Evolutionary conservation across 371 early-diverging fungal species (phyloP).

Genomic region (Mucor irregularis): DNA sequence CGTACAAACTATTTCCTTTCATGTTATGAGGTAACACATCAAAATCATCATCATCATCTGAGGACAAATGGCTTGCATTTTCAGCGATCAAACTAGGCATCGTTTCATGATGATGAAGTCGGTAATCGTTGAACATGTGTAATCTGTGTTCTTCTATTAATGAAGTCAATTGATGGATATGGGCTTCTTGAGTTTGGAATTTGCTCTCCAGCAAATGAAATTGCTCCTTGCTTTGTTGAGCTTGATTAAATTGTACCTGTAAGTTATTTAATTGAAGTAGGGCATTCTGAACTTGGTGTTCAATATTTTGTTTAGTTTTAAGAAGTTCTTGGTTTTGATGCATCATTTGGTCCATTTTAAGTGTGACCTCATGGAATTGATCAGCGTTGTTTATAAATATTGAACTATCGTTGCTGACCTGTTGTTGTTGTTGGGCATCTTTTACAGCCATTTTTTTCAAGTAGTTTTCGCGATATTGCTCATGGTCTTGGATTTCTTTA

Average conservation of each 20-base stretch:
- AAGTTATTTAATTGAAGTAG: constrained; percentile 24
- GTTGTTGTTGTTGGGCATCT: neutral
- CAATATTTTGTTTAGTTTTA: constrained; percentile 15
- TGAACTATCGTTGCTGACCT: neutral
- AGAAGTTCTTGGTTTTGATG: constrained; percentile 1
- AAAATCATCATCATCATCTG: constrained; percentile 1
- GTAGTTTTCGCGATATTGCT: constrained; percentile 4
- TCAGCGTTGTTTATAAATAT: neutral
- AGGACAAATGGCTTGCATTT: neutral
- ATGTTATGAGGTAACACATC: neutral
- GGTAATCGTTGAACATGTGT: constrained; percentile 6
- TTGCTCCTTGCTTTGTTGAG: constrained; percentile 26
- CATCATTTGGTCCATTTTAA: neutral
- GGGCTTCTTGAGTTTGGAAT: constrained; percentile 32
- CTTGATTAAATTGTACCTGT: constrained; percentile 26
- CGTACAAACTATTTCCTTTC: neutral
- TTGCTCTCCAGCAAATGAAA: constrained; percentile 29
- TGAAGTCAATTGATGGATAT: constrained; percentile 32
- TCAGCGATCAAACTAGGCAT: neutral
- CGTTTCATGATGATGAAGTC: too few relatives aligned
- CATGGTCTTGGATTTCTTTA: constrained; percentile 12
- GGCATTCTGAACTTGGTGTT: constrained; percentile 15
- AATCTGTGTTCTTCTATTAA: constrained; percentile 43
- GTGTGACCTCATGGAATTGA: neutral
- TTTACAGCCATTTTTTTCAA: neutral